These are phyloP conservation scores for Pyrenochaeta sp. DNA, from an alignment of 2,329 filamentous ascomycete genomes.

Conservation along the genomic window DNA sequence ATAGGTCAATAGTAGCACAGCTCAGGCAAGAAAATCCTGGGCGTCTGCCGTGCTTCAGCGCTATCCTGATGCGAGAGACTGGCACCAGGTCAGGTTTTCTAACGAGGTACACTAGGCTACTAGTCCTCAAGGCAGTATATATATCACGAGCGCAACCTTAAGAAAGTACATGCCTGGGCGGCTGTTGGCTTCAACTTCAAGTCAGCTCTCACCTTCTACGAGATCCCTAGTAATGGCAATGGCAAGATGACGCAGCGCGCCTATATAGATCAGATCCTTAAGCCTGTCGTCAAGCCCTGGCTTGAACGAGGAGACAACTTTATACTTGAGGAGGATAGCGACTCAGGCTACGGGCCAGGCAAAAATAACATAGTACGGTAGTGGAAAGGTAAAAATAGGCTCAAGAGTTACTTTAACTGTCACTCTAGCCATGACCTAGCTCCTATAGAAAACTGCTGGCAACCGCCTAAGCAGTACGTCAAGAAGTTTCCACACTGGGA, in stretches of 20 bases:
- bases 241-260: background rate
- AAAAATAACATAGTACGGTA: no score
- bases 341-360: background rate
- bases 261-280: conserved; percentile 13
- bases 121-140: conserved; percentile 1
- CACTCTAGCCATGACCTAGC: conserved; percentile 6
- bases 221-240: background rate
- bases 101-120: conserved; percentile 8
- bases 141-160: conserved; percentile 1
- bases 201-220: background rate
- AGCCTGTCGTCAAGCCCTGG: conserved; percentile 13
- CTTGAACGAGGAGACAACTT: conserved; percentile 2
- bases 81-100: conserved; percentile 3
- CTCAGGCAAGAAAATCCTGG: background rate
- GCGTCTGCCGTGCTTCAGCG: background rate
- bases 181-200: conserved; percentile 3
- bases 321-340: conserved; percentile 7
- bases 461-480: conserved; percentile 10
- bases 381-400: no score
- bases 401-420: conserved; percentile 5
- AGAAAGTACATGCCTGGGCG: background rate
- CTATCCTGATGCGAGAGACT: background rate
- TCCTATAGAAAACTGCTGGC: conserved; percentile 19
- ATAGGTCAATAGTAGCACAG: background rate
- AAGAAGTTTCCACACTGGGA: conserved; percentile 7